Conservation (phyloP, 2,329 filamentous ascomycete genomes). For the Hypoxylon sp. region DNA sequence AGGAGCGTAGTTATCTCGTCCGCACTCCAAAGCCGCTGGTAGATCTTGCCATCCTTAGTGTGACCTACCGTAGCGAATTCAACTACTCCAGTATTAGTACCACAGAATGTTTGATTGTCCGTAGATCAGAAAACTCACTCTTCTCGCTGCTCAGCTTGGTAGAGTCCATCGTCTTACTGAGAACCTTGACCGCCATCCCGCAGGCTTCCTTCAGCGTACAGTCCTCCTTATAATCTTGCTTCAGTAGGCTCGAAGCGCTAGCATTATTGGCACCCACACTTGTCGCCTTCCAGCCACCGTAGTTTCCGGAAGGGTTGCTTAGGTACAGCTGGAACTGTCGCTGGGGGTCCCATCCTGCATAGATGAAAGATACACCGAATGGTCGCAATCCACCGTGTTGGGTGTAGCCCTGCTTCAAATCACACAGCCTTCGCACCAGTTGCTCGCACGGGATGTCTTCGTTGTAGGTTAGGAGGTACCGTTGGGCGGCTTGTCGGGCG, state of each 20-base stretch:
- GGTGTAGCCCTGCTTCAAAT: constrained; percentile 99
- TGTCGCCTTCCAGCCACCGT: constrained; percentile 99
- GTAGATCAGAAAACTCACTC: constrained; percentile 71
- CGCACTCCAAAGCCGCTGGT: constrained; percentile 96
- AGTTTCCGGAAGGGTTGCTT: constrained; percentile 98
- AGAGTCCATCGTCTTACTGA: constrained; percentile 99
- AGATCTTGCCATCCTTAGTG: constrained; percentile 95
- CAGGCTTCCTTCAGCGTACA: constrained; percentile 96
- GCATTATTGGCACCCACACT: constrained; percentile 98
- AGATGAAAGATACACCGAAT: constrained; percentile 99
- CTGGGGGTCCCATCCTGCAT: constrained; percentile 96
- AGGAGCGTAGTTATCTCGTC: constrained; percentile 95
- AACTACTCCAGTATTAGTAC: constrained; percentile 66
- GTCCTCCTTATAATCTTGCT: constrained; percentile 99
- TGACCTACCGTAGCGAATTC: constrained; percentile 98
- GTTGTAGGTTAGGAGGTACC: constrained; percentile 98
- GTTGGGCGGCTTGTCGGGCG: constrained; percentile 94
- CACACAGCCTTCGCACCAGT: constrained; percentile 94
- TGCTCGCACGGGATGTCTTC: constrained; percentile 99
- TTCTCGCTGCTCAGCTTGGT: constrained; percentile 99
- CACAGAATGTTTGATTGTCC: constrained; percentile 22
- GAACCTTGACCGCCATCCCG: constrained; percentile 95
- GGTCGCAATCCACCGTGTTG: constrained; percentile 98
- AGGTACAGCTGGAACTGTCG: constrained; percentile 99
- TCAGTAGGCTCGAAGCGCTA: constrained; percentile 93